Conservation (phyloP, 495 filamentous ascomycete species). For the Cryomyces minteri region DNA sequence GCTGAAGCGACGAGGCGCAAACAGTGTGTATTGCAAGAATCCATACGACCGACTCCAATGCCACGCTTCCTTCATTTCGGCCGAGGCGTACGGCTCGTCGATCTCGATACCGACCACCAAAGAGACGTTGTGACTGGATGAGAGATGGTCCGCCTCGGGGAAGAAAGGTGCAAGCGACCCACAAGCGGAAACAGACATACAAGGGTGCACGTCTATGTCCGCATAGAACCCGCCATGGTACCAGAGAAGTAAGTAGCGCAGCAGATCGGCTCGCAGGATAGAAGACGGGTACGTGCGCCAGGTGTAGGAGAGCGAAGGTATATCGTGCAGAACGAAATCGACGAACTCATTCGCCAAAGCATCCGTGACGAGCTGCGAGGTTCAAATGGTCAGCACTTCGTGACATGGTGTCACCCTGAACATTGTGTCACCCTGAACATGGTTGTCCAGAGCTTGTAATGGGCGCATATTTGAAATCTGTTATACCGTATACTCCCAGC, state of each 20-base stretch:
- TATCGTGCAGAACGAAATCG: not conserved
- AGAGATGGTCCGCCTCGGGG: not conserved
- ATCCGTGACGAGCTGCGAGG: not conserved
- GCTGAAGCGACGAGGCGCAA: conserved; percentile 23
- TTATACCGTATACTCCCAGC: not conserved
- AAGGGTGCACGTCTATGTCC: not conserved
- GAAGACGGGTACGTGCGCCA: not conserved
- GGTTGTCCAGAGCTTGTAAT: too few relatives aligned
- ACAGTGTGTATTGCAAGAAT: conserved; percentile 25
- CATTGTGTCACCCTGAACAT: too few relatives aligned
- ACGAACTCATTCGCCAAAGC: not conserved
- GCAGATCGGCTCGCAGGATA: not conserved
- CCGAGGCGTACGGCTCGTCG: conserved; percentile 24
- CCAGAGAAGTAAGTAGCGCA: not conserved
- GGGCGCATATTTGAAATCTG: not conserved
- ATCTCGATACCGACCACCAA: conserved; percentile 24
- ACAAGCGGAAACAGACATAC: not conserved
- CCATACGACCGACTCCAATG: conserved; percentile 24
- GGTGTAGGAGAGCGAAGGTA: not conserved
- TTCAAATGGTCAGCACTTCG: not conserved
- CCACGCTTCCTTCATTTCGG: conserved; percentile 20
- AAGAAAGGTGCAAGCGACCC: not conserved
- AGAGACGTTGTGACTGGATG: conserved; percentile 14
- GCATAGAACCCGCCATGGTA: not conserved
- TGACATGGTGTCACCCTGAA: not conserved